Conservation (phyloP, 768 basidiomycete species). For the Leccinum olivaceopallidum region DNA sequence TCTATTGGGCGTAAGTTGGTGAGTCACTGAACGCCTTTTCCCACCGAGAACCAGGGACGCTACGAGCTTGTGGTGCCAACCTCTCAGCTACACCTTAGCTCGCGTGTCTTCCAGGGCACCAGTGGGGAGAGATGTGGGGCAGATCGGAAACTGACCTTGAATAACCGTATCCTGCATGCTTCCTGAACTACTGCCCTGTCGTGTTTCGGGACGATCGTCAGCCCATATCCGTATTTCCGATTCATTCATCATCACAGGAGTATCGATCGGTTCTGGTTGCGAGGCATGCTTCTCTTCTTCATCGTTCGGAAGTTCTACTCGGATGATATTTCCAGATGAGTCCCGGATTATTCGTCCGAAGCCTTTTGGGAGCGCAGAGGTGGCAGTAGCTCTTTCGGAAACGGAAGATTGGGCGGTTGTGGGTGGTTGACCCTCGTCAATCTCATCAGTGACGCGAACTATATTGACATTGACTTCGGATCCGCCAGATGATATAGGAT, state of each 20-base stretch:
- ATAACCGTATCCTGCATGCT: conserved; percentile 6
- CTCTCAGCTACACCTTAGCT: neutral
- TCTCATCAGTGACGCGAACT: neutral
- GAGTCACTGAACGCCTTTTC: conserved; percentile 7
- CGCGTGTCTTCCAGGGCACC: neutral
- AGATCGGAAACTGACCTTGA: conserved; percentile 37
- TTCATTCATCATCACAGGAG: conserved; percentile 21
- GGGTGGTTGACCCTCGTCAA: neutral
- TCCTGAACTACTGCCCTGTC: neutral
- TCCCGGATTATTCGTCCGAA: conserved; percentile 85
- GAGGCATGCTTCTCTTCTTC: conserved; percentile 35
- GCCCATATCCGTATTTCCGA: conserved; percentile 25
- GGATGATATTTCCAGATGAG: conserved; percentile 69
- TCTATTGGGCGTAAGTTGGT: conserved; percentile 39
- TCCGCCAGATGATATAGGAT: conserved; percentile 70
- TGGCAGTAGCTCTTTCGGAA: conserved; percentile 19
- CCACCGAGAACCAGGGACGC: conserved; percentile 5
- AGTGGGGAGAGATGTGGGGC: neutral
- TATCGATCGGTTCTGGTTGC: conserved; percentile 40
- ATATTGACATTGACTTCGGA: conserved; percentile 46
- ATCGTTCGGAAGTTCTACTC: conserved; percentile 62
- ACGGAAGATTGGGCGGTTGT: neutral
- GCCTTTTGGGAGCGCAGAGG: conserved; percentile 51
- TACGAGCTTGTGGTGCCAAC: conserved; percentile 5
- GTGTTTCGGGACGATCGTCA: conserved; percentile 2